Evolutionary conservation across 2,329 filamentous ascomycete genomes (phyloP).

Genomic region (Colletotrichum sp.): DNA sequence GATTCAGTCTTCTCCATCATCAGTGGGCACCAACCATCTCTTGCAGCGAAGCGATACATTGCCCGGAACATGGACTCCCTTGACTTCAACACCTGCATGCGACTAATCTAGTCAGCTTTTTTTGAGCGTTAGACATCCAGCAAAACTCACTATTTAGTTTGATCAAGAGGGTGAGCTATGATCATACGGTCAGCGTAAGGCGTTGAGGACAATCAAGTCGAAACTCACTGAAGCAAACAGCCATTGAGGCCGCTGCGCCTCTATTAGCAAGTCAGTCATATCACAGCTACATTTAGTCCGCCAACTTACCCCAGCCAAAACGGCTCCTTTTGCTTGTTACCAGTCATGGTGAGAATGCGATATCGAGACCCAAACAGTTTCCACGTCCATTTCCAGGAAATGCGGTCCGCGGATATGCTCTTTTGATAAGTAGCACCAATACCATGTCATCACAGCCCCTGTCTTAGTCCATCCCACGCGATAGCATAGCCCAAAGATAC

Average conservation of each 20-base stretch:
- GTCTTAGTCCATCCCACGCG: neutral
- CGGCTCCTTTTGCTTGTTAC: constrained; percentile 40
- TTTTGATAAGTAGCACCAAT: constrained; percentile 5
- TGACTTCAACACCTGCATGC: constrained; percentile 49
- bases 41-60: constrained; percentile 39
- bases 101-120: constrained; percentile 27
- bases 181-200: neutral
- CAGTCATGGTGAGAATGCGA: neutral
- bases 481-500: neutral
- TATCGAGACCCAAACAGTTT: neutral
- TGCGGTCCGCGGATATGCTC: neutral
- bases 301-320: constrained; percentile 48
- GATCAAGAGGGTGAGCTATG: constrained; percentile 47
- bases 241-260: constrained; percentile 49
- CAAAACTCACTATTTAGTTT: constrained; percentile 47
- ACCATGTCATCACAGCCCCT: neutral
- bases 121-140: fast-evolving
- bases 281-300: fast-evolving
- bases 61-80: constrained; percentile 44
- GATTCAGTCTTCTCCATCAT: neutral
- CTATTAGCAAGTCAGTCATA: constrained; percentile 26
- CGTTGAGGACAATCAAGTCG: neutral
- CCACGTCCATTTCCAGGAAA: neutral
- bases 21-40: constrained; percentile 36
- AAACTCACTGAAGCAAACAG: constrained; percentile 48